Evolutionary conservation across 352 stramenopile genomes (phyloP).

Genomic region (Phytophthora pluvialis): DNA sequence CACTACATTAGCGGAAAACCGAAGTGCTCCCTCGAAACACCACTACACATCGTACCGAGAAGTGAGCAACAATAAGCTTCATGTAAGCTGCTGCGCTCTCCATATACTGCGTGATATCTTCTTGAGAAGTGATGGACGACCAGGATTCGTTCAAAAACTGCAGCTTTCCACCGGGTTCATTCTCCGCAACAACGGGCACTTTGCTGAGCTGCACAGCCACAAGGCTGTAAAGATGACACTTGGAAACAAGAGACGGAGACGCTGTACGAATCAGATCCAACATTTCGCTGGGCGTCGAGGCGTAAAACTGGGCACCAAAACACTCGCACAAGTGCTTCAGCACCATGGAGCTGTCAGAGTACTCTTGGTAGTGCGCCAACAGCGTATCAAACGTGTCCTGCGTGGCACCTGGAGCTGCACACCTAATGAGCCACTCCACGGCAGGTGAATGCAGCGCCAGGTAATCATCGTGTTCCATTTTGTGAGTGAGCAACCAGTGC

Average conservation of each 20-base stretch:
- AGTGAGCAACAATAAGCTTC: conserved; percentile 87
- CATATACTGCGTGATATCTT: conserved; percentile 83
- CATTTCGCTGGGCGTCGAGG: conserved; percentile 56
- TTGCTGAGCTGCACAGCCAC: conserved; percentile 67
- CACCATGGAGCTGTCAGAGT: conserved; percentile 89
- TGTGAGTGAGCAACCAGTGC: conserved; percentile 54
- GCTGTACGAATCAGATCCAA: conserved; percentile 72
- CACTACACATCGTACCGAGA: conserved; percentile 47
- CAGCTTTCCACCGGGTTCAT: conserved; percentile 56
- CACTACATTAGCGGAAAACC: conserved; percentile 5
- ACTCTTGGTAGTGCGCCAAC: conserved; percentile 83
- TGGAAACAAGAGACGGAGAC: conserved; percentile 61
- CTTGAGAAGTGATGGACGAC: conserved; percentile 75
- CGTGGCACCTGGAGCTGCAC: conserved; percentile 48
- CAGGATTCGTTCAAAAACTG: conserved; percentile 89
- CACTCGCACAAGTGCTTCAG: conserved; percentile 85
- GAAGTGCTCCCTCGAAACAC: background rate
- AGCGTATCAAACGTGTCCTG: conserved; percentile 67
- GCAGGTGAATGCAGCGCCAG: conserved; percentile 83
- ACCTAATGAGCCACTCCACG: conserved; percentile 89
- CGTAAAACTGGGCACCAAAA: conserved; percentile 75
- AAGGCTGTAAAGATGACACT: conserved; percentile 76
- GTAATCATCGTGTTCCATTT: conserved; percentile 71
- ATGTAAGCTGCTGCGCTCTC: conserved; percentile 84
- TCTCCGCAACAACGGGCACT: conserved; percentile 30